Evolutionary conservation across 805 yeast species (phyloP).

Genomic region (Candida incommunis): DNA sequence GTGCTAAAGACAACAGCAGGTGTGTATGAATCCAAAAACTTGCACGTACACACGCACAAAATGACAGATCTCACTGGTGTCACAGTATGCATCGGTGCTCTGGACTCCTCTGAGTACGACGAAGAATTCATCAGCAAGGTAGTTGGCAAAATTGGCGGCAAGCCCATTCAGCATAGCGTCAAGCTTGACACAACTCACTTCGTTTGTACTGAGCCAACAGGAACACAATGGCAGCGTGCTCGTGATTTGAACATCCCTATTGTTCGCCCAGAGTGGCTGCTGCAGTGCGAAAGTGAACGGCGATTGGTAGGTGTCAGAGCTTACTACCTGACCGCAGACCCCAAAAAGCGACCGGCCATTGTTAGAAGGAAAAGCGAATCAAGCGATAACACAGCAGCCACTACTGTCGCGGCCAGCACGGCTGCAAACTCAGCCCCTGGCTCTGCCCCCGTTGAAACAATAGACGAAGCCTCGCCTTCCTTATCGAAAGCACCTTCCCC

Average conservation of each 20-base stretch:
- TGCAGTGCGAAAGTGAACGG: constrained; percentile 82
- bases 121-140: constrained; percentile 46
- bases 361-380: constrained; percentile 1
- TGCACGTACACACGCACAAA: constrained; percentile 73
- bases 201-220: constrained; percentile 55
- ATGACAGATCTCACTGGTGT: constrained; percentile 94
- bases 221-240: constrained; percentile 71
- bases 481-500: too few relatives aligned
- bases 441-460: too few relatives aligned
- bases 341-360: constrained; percentile 15
- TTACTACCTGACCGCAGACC: constrained; percentile 29
- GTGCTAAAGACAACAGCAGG: constrained; percentile 85
- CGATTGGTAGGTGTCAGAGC: constrained; percentile 88
- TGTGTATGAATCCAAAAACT: constrained; percentile 48
- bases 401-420: background rate
- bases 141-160: constrained; percentile 65
- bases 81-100: constrained; percentile 76
- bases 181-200: constrained; percentile 90
- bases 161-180: constrained; percentile 58
- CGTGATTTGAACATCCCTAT: constrained; percentile 78
- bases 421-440: too few relatives aligned
- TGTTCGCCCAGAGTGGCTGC: constrained; percentile 92
- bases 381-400: constrained; percentile 1
- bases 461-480: too few relatives aligned
- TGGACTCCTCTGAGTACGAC: constrained; percentile 37